phyloP scores from a whole-genome alignment of 495 filamentous ascomycete species.

The Penicillium canescens region DNA sequence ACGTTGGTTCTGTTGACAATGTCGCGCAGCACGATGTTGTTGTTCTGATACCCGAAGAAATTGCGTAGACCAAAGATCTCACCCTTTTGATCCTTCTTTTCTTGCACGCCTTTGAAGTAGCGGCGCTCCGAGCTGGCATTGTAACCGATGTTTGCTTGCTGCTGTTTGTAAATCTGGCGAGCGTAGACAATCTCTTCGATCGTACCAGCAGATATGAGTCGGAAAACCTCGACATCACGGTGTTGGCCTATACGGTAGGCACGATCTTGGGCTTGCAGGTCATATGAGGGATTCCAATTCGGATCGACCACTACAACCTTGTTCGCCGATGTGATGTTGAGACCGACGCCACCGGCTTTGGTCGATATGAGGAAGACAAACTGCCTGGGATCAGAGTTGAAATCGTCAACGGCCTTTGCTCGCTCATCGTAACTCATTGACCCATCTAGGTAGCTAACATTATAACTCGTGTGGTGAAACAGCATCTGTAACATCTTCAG shows the following conservation, averaged over 20 bases:
- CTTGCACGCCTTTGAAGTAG: constrained; percentile 94
- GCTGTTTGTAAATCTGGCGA: constrained; percentile 97
- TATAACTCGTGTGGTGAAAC: constrained; percentile 89
- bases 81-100: constrained; percentile 76
- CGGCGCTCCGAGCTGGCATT: constrained; percentile 87
- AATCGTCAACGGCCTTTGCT: constrained; percentile 75
- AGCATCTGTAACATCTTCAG: constrained; percentile 83
- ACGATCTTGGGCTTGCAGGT: constrained; percentile 94
- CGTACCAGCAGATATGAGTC: constrained; percentile 88
- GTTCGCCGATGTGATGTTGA: constrained; percentile 97
- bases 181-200: constrained; percentile 98
- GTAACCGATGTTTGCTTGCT: constrained; percentile 97
- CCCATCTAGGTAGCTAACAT: constrained; percentile 87
- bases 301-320: constrained; percentile 98
- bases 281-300: constrained; percentile 94
- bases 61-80: constrained; percentile 93
- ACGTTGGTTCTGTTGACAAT: constrained; percentile 98
- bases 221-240: constrained; percentile 94
- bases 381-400: constrained; percentile 84
- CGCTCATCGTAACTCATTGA: constrained; percentile 85
- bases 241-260: constrained; percentile 95
- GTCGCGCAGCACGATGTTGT: constrained; percentile 79
- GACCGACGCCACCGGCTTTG: constrained; percentile 82
- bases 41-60: constrained; percentile 78
- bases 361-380: constrained; percentile 98